A percentile compares a stretch with the other conserved stretches of the same genome.
Evolutionary conservation across 2,329 filamentous ascomycete species (phyloP).

Genomic region (Emydomyces testavorans): DNA sequence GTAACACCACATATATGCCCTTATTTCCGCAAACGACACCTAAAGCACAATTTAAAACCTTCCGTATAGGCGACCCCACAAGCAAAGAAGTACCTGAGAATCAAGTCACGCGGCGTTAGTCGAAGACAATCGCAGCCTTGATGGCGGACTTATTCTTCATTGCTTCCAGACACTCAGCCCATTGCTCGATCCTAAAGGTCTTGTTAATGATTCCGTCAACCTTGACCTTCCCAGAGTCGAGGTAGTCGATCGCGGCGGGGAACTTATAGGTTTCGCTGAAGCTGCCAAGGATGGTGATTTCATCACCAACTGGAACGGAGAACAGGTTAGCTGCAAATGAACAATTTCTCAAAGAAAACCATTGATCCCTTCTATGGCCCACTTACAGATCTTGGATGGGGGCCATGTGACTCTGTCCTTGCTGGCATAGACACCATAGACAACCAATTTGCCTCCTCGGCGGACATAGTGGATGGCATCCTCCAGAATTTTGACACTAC

Average conservation of each 20-base stretch:
- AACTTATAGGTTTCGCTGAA: constrained; percentile 67
- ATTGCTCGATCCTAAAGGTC: constrained; percentile 61
- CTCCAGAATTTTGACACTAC: constrained; percentile 57
- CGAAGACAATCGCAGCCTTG: constrained; percentile 62
- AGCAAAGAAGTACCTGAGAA: background rate
- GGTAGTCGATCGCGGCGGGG: constrained; percentile 46
- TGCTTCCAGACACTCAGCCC: constrained; percentile 56
- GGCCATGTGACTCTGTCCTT: constrained; percentile 54
- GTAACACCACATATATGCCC: constrained; percentile 1
- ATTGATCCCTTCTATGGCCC: no score
- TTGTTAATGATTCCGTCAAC: constrained; percentile 61
- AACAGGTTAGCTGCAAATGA: constrained; percentile 6
- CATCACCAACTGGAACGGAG: constrained; percentile 37
- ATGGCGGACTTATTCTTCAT: constrained; percentile 63
- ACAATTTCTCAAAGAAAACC: constrained; percentile 11
- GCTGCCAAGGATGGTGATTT: constrained; percentile 61
- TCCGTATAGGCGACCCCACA: no score
- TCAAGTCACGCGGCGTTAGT: constrained; percentile 32
- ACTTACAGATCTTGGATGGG: constrained; percentile 58
- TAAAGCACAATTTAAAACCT: no score
- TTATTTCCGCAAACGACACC: no score
- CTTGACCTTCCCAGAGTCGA: constrained; percentile 35
- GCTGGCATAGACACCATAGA: constrained; percentile 59
- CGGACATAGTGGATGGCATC: constrained; percentile 60
- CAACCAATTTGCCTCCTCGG: constrained; percentile 58